phyloP scores from a whole-genome alignment of 805 yeast species.

The Myxozyma nipponensis region DNA sequence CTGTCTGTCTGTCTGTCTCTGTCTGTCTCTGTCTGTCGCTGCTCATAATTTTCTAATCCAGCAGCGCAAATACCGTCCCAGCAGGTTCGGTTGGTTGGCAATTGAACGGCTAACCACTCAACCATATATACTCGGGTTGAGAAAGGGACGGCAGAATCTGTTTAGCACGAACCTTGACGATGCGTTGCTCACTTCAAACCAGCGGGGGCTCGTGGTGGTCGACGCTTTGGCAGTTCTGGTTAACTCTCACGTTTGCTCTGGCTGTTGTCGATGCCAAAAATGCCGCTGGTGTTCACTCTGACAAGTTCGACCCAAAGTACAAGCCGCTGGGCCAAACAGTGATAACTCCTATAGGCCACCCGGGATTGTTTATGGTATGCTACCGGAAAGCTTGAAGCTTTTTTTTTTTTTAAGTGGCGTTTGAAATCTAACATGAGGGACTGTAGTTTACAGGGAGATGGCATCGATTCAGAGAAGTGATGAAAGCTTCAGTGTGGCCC shows the following conservation, averaged over 20 bases:
- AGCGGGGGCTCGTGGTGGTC: not conserved
- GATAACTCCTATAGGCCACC: slow-evolving; percentile 23
- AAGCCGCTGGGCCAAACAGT: slow-evolving; percentile 16
- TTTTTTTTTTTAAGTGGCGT: not conserved
- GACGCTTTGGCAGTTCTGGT: not conserved
- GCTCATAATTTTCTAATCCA: too few species aligned
- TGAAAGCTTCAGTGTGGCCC: slow-evolving; percentile 26
- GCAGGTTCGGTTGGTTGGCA: too few species aligned
- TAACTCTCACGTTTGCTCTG: not conserved
- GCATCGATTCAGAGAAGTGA: slow-evolving; percentile 23
- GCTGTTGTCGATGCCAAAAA: slow-evolving; percentile 9
- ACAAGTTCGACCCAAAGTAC: slow-evolving; percentile 21
- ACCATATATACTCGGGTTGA: too few species aligned
- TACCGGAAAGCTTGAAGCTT: too few species aligned
- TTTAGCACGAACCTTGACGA: too few species aligned
- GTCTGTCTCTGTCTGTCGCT: too few species aligned
- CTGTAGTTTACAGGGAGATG: slow-evolving; percentile 25
- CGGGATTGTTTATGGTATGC: slow-evolving; percentile 21
- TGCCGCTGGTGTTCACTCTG: slow-evolving; percentile 17
- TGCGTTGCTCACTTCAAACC: too few species aligned
- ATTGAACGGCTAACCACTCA: too few species aligned
- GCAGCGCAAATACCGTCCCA: too few species aligned
- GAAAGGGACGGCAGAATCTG: too few species aligned
- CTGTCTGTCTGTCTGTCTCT: too few species aligned
- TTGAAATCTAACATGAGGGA: not conserved